Base-by-base conservation (phyloP, 495 filamentous ascomycete species). In the Paragyromitra xinjiangensis region DNA sequence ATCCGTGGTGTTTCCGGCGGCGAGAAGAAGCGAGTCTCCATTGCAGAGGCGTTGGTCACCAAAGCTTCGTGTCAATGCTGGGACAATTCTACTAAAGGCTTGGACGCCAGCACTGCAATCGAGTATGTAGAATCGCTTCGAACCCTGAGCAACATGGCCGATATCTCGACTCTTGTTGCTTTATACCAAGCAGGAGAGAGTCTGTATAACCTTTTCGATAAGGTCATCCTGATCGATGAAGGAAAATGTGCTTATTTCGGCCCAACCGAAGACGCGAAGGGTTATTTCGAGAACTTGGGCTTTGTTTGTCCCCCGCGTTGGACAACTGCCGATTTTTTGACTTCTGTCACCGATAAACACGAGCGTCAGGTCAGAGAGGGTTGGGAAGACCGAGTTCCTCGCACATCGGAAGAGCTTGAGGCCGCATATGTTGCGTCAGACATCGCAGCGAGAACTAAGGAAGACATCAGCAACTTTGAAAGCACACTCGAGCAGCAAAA, bases 171-270 rank as follows among this genome's bases (percentile, higher is more conserved):
- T 0, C 79, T 86, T 5, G 89, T 92, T 44, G 89, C 90, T 9
- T 84, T 93, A 3, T 93, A 93, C 75, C 91, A 93, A 82, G 91
- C 91, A 0, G 90, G 90, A 0, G 90, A 93, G 69, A 88, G 86
- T 61, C 82, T 93, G 4, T 93, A 90, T 78, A 87, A 91, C 39
- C 85, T 90, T 1, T 92, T 92, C 71, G 90, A 93, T 78, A 92
- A 93, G 74, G 89, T 92, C 0, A 81, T 92, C 14, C 83, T 93
- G 5, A 89, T 93, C 19, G 87, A 93, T 73, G 88, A 91, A 66
- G 91, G 91, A 6, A 87, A 86, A 64, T 89, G 89, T 67, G 85
- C 87, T 24, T 93, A 91, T 81, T 93, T 88, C 70, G 91, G 91
- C 6, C 86, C 85, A 2, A 83, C 87, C 0, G 85, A 88, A 34